Conservation (phyloP, 192 early-diverging fungal species). For the Ramicandelaber brevisporus region DNA sequence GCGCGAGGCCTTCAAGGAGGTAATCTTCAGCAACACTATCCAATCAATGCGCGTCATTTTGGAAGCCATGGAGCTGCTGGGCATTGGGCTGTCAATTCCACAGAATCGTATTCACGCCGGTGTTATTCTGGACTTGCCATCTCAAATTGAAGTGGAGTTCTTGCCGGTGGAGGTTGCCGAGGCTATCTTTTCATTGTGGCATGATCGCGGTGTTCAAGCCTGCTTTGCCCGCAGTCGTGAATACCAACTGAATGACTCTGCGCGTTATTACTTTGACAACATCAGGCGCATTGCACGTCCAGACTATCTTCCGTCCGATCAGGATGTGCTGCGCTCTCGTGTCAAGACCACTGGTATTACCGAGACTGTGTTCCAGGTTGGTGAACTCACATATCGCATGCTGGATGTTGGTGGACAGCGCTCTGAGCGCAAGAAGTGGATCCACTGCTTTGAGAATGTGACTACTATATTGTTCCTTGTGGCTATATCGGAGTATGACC, state of each 20-base stretch:
- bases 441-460: slow-evolving; percentile 95
- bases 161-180: slow-evolving; percentile 52
- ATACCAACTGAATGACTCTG: slow-evolving; percentile 93
- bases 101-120: slow-evolving; percentile 41
- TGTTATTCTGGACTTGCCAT: slow-evolving; percentile 54
- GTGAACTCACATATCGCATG: slow-evolving; percentile 83
- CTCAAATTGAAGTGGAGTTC: slow-evolving; percentile 69
- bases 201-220: slow-evolving; percentile 56
- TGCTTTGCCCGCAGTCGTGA: slow-evolving; percentile 62
- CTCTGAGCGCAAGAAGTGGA: slow-evolving; percentile 97
- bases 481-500: slow-evolving; percentile 89
- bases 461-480: slow-evolving; percentile 89
- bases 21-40: slow-evolving; percentile 86
- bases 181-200: slow-evolving; percentile 66
- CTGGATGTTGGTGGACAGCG: slow-evolving; percentile 97
- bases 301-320: slow-evolving; percentile 72
- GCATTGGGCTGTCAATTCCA: slow-evolving; percentile 35
- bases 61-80: slow-evolving; percentile 79
- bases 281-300: slow-evolving; percentile 62
- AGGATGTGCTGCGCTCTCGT: slow-evolving; percentile 88
- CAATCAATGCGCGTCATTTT: slow-evolving; percentile 90
- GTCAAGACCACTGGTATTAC: slow-evolving; percentile 96
- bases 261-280: slow-evolving; percentile 90
- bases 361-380: slow-evolving; percentile 78
- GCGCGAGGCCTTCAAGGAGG: slow-evolving; percentile 78